A percentile compares a stretch with the other conserved stretches of the same genome.
Conservation (phyloP, 2,329 filamentous ascomycete species). For the Fusarium subglutinans region DNA sequence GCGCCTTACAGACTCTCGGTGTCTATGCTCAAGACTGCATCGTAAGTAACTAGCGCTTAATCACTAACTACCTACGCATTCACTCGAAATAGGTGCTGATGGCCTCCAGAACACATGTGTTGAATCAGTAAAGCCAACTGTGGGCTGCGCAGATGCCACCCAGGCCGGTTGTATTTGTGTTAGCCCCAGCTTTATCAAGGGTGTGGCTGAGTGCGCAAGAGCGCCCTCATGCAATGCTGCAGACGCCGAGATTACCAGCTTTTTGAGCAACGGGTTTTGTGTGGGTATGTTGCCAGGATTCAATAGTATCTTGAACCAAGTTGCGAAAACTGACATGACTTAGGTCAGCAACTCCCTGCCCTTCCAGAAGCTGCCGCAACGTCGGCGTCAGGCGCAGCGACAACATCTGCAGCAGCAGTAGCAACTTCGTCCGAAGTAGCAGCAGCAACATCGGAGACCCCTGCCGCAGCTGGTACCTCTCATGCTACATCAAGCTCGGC, state of each 20-base stretch:
- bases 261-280: slow-evolving; percentile 37
- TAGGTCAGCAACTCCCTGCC: slow-evolving; percentile 22
- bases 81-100: slow-evolving; percentile 15
- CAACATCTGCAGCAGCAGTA: slow-evolving; percentile 9
- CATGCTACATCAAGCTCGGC: slow-evolving; percentile 5
- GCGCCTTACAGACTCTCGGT: slow-evolving; percentile 38
- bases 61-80: background rate
- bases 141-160: slow-evolving; percentile 42
- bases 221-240: slow-evolving; percentile 37
- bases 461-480: slow-evolving; percentile 7
- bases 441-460: slow-evolving; percentile 14
- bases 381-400: slow-evolving; percentile 5
- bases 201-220: slow-evolving; percentile 54
- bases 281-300: slow-evolving; percentile 26
- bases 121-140: slow-evolving; percentile 14
- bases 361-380: slow-evolving; percentile 14
- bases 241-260: slow-evolving; percentile 29
- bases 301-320: background rate
- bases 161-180: slow-evolving; percentile 54
- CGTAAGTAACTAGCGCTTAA: slow-evolving; percentile 40
- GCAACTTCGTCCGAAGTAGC: slow-evolving; percentile 9
- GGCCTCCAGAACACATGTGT: slow-evolving; percentile 25
- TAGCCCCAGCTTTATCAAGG: slow-evolving; percentile 46
- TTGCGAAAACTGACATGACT: slow-evolving; percentile 6
- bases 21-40: slow-evolving; percentile 45